These are phyloP conservation scores for Nakazawaea holstii DNA, from an alignment of 805 yeast genomes.

Conservation along the genomic window DNA sequence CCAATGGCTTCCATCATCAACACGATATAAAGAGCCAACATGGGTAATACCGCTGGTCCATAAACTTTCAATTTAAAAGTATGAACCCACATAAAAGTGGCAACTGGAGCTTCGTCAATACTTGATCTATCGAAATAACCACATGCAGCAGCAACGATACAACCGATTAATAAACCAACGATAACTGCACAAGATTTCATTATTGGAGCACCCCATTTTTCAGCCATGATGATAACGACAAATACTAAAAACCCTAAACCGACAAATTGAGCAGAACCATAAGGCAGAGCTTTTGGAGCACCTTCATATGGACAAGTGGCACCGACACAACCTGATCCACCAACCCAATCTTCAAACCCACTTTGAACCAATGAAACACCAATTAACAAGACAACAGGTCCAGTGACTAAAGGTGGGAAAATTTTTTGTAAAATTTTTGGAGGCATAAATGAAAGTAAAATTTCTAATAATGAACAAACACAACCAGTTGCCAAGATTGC, in stretches of 20 bases:
- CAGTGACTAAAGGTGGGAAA: conserved; percentile 89
- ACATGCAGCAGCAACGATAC: conserved; percentile 88
- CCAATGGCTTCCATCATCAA: conserved; percentile 93
- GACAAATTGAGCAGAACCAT: conserved; percentile 85
- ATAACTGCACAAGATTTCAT: conserved; percentile 94
- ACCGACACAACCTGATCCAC: conserved; percentile 63
- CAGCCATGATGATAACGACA: conserved; percentile 66
- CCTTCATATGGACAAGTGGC: conserved; percentile 41
- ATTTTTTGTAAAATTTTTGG: conserved; percentile 61
- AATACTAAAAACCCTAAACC: conserved; percentile 86
- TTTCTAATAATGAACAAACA: conserved; percentile 70
- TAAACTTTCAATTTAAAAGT: conserved; percentile 74
- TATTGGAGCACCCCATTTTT: conserved; percentile 88
- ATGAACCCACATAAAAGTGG: conserved; percentile 81
- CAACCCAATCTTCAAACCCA: conserved; percentile 83
- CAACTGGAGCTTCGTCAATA: conserved; percentile 73
- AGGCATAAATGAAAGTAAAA: conserved; percentile 72
- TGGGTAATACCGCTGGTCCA: conserved; percentile 83
- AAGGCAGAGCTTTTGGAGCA: conserved; percentile 47
- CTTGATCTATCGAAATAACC: conserved; percentile 62
- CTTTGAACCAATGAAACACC: conserved; percentile 65
- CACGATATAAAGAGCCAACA: conserved; percentile 76
- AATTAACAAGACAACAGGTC: conserved; percentile 81
- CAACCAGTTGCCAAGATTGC: conserved; percentile 78
- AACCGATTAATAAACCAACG: conserved; percentile 77